phyloP scores from a whole-genome alignment of 106 monocot species.

The Dioscorea alata region DNA sequence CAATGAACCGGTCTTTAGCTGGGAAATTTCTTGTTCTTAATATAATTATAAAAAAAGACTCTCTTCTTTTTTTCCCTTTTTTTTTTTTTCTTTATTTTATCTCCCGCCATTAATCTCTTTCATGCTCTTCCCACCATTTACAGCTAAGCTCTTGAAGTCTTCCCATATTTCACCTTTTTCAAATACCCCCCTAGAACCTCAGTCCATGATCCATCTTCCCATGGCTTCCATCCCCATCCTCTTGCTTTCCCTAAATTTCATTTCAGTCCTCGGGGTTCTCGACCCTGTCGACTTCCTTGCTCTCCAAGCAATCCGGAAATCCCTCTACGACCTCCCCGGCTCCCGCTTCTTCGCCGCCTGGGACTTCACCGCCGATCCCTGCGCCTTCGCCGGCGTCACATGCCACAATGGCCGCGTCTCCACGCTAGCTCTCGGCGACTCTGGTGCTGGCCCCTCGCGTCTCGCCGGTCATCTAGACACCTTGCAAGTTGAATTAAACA shows the following conservation, averaged over 20 bases:
- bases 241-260: neutral
- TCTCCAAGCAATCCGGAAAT: conserved; percentile 54
- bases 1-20: too few species aligned
- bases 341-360: conserved; percentile 68
- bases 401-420: conserved; percentile 25
- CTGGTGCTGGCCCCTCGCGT: conserved; percentile 51
- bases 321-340: conserved; percentile 68
- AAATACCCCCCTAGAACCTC: neutral
- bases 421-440: conserved; percentile 42
- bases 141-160: too few species aligned
- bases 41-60: too few species aligned
- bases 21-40: too few species aligned
- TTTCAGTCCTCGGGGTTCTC: conserved; percentile 24
- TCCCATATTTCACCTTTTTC: too few species aligned
- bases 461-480: conserved; percentile 50
- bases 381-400: conserved; percentile 28
- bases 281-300: conserved; percentile 69
- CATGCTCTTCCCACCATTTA: neutral
- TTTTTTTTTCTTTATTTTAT: too few species aligned
- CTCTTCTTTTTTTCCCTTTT: too few species aligned
- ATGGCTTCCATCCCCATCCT: neutral
- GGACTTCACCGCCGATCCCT: conserved; percentile 86
- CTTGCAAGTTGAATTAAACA: too few species aligned
- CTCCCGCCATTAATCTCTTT: neutral
- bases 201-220: neutral